These are phyloP conservation scores for Albophoma yamanashiensis DNA, from an alignment of 2,329 filamentous ascomycete genomes.

Conservation along the genomic window DNA sequence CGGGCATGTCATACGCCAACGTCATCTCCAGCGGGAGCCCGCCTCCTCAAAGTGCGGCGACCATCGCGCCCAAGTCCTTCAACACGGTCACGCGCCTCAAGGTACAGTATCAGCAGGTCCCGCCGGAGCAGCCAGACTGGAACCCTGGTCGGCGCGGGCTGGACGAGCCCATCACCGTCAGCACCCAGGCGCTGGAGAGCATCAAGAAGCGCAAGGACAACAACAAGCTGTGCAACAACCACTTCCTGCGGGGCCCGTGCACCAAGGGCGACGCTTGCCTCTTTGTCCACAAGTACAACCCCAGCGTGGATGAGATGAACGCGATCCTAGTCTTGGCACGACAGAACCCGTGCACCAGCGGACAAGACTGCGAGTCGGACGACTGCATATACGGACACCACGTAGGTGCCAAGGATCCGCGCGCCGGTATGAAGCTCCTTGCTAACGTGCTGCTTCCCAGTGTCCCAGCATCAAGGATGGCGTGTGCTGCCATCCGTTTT, in stretches of 20 bases:
- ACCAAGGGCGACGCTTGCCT: conserved; percentile 41
- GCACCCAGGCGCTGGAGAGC: conserved; percentile 34
- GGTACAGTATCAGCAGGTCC: conserved; percentile 12
- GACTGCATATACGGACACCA: conserved; percentile 56
- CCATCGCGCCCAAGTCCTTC: conserved; percentile 20
- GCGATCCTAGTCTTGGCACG: conserved; percentile 46
- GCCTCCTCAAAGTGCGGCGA: conserved; percentile 29
- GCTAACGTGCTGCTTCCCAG: conserved; percentile 16
- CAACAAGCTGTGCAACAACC: conserved; percentile 52
- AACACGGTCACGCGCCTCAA: conserved; percentile 1
- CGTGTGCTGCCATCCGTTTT: conserved; percentile 41
- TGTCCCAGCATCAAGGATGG: conserved; percentile 43
- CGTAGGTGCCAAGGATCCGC: conserved; percentile 23
- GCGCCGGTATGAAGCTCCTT: background rate
- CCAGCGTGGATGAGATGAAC: conserved; percentile 41
- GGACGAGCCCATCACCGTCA: conserved; percentile 39
- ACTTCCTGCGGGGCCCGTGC: conserved; percentile 48
- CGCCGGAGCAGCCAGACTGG: conserved; percentile 30
- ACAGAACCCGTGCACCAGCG: conserved; percentile 44
- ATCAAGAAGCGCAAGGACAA: conserved; percentile 45
- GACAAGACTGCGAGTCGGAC: conserved; percentile 45
- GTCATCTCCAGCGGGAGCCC: conserved; percentile 29
- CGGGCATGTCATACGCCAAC: conserved; percentile 27
- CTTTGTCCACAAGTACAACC: conserved; percentile 46
- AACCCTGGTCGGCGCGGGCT: conserved; percentile 43